Evolutionary conservation across 2,329 filamentous ascomycete genomes (phyloP).

Genomic region (Aspergillus novoparasiticus): DNA sequence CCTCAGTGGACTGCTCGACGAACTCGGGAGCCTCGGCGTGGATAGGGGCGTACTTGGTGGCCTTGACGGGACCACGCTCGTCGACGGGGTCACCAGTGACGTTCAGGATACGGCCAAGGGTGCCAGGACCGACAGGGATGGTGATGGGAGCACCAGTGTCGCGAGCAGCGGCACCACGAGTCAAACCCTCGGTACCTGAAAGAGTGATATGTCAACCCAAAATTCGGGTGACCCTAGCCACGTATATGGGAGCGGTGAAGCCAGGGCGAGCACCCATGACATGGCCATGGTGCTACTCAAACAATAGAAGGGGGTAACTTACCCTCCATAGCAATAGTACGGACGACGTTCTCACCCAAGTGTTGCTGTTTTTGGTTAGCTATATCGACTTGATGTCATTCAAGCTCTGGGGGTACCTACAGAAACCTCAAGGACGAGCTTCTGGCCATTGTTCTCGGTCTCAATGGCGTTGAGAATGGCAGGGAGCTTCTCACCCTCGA

Average conservation of each 20-base stretch:
- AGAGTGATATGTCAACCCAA: conserved; percentile 1
- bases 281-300: not conserved
- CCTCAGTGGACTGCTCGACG: conserved; percentile 91
- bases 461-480: conserved; percentile 96
- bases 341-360: conserved; percentile 97
- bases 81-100: conserved; percentile 99
- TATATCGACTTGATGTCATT: conserved; percentile 20
- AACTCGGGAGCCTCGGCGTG: conserved; percentile 93
- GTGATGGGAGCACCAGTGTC: conserved; percentile 96
- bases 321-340: conserved; percentile 99
- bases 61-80: conserved; percentile 97
- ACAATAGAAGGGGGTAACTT: conserved; percentile 44
- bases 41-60: conserved; percentile 82
- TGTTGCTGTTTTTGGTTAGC: conserved; percentile 73
- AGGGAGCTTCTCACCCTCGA: conserved; percentile 89
- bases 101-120: conserved; percentile 99
- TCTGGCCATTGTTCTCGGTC: conserved; percentile 88
- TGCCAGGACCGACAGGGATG: conserved; percentile 90
- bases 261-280: not conserved
- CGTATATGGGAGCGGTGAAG: conserved; percentile 8
- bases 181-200: conserved; percentile 96
- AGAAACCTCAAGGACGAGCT: conserved; percentile 93
- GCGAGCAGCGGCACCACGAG: conserved; percentile 79
- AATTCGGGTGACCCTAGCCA: no score
- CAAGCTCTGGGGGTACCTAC: conserved; percentile 59